Conservation (phyloP, 768 basidiomycete genomes). For the Trametes punicea region DNA sequence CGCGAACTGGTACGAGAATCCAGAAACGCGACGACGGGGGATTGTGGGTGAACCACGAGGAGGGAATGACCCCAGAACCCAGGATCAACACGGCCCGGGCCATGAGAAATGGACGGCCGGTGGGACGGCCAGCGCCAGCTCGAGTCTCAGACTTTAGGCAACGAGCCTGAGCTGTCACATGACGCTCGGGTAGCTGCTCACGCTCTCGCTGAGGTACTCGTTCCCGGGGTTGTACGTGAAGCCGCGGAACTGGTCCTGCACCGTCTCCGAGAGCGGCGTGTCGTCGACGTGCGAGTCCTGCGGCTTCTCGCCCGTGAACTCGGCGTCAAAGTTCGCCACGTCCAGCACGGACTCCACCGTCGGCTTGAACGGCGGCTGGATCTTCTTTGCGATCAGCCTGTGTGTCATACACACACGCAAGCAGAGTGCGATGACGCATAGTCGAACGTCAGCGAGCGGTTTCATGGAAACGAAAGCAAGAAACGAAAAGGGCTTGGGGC, state of each 20-base stretch:
- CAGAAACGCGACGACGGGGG: not conserved
- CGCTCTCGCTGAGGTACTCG: conserved; percentile 82
- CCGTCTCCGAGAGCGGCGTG: conserved; percentile 88
- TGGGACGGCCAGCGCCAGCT: not conserved
- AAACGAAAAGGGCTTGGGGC: too few species aligned
- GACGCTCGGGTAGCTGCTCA: conserved; percentile 53
- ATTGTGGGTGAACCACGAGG: not conserved
- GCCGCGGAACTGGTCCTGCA: conserved; percentile 93
- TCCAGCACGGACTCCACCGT: conserved; percentile 94
- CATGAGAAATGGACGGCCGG: too few species aligned
- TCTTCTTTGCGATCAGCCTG: conserved; percentile 87
- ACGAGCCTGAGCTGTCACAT: conserved; percentile 24
- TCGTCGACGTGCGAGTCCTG: conserved; percentile 96
- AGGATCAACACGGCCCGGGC: too few species aligned
- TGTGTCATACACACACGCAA: too few species aligned
- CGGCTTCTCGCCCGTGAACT: conserved; percentile 94
- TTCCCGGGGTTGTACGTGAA: conserved; percentile 88
- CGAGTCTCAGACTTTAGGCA: too few species aligned
- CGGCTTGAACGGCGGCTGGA: conserved; percentile 97
- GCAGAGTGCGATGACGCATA: not conserved
- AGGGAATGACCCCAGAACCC: too few species aligned
- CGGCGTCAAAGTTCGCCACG: conserved; percentile 95
- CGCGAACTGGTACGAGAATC: conserved; percentile 2
- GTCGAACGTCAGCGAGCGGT: not conserved
- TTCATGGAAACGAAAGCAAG: not conserved